These are phyloP conservation scores for Globisporangium paddicum DNA, from an alignment of 352 stramenopile species.

Conservation along the genomic window DNA sequence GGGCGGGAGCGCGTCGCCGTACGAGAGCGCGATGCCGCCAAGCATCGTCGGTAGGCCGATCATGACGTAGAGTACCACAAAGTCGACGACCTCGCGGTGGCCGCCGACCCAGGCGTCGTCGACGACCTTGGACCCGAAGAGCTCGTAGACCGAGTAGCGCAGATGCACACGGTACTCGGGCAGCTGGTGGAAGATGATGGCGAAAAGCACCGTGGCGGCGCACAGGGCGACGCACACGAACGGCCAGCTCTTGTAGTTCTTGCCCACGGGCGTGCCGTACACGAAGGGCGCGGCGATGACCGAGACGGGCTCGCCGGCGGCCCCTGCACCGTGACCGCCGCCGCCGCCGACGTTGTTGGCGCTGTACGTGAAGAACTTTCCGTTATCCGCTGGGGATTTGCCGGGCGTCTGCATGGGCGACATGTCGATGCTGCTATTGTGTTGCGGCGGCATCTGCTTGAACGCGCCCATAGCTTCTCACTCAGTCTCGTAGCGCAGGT, in stretches of 20 bases:
- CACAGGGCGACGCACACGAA: constrained; percentile 54
- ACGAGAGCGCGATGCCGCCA: constrained; percentile 54
- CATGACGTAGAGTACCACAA: constrained; percentile 63
- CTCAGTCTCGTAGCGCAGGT: too few relatives aligned
- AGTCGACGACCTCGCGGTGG: constrained; percentile 70
- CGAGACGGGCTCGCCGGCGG: constrained; percentile 15
- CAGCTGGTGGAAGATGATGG: constrained; percentile 68
- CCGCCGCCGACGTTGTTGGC: constrained; percentile 11
- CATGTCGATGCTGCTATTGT: constrained; percentile 15
- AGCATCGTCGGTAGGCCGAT: constrained; percentile 75
- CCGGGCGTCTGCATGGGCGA: constrained; percentile 26
- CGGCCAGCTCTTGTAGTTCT: constrained; percentile 82
- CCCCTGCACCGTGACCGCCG: constrained; percentile 15
- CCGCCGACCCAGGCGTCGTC: constrained; percentile 60
- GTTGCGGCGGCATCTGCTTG: background rate
- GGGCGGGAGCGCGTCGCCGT: constrained; percentile 62
- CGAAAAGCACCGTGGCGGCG: constrained; percentile 46
- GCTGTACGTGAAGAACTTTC: constrained; percentile 76
- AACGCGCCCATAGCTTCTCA: constrained; percentile 12
- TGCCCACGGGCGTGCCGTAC: constrained; percentile 71
- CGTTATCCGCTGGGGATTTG: constrained; percentile 38
- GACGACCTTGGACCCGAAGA: constrained; percentile 52
- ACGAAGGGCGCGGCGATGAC: constrained; percentile 57
- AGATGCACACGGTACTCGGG: constrained; percentile 64
- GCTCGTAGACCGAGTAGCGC: constrained; percentile 56